Evolutionary conservation across 1,284 basidiomycete species (phyloP).

Genomic region (Rhodofomes roseus): DNA sequence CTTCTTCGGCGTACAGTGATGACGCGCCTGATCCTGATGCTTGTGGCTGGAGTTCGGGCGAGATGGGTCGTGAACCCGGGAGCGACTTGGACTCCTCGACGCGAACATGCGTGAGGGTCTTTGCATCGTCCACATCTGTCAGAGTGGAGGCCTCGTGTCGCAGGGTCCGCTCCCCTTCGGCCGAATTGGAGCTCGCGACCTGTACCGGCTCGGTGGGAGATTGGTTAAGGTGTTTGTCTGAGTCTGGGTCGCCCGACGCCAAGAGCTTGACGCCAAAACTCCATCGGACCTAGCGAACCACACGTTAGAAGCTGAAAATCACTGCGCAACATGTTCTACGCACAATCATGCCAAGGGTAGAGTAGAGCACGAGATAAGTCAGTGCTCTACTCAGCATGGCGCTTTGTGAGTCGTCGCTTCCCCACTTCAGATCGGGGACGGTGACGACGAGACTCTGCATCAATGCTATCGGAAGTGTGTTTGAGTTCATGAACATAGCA

Average conservation of each 20-base stretch:
- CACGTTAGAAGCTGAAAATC: not conserved
- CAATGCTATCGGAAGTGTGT: slow-evolving; percentile 89
- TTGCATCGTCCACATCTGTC: slow-evolving; percentile 16
- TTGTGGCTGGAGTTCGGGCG: slow-evolving; percentile 3
- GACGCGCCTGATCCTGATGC: slow-evolving; percentile 14
- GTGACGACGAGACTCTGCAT: slow-evolving; percentile 87
- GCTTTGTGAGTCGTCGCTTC: slow-evolving; percentile 75
- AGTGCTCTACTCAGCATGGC: slow-evolving; percentile 90
- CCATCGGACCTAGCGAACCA: slow-evolving; percentile 66
- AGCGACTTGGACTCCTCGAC: slow-evolving; percentile 39
- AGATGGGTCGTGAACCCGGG: slow-evolving; percentile 50
- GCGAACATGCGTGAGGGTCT: slow-evolving; percentile 6
- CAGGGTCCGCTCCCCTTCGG: not conserved
- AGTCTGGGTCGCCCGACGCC: slow-evolving; percentile 60
- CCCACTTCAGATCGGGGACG: slow-evolving; percentile 85
- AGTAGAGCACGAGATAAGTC: slow-evolving; percentile 90
- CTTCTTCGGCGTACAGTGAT: no score
- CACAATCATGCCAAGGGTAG: slow-evolving; percentile 91
- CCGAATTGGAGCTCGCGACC: no score
- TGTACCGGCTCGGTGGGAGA: no score
- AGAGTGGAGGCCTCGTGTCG: slow-evolving; percentile 16
- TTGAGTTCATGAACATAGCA: slow-evolving; percentile 88
- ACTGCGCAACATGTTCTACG: slow-evolving; percentile 26
- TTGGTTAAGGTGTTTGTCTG: slow-evolving; percentile 6
- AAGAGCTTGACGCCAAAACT: slow-evolving; percentile 82